These are phyloP conservation scores for Exserohilum turcica DNA, from an alignment of 2,329 filamentous ascomycete species.

Conservation along the genomic window DNA sequence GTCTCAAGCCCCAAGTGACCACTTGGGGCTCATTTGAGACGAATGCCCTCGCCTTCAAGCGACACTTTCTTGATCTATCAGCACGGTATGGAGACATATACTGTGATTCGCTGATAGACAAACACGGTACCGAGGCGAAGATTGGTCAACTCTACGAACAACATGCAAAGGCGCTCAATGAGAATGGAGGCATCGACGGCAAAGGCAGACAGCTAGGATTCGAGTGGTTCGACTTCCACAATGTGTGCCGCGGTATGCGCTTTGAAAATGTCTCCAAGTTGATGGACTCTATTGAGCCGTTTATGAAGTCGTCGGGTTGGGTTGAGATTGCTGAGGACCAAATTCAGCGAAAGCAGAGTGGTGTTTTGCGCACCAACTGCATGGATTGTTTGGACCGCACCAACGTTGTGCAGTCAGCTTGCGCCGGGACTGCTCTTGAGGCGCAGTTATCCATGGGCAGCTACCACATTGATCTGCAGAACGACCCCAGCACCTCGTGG, in stretches of 20 bases:
- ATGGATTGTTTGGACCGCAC: constrained; percentile 98
- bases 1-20: constrained; percentile 83
- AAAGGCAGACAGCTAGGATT: constrained; percentile 64
- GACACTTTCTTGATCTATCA: constrained; percentile 74
- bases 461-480: constrained; percentile 73
- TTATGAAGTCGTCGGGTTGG: constrained; percentile 73
- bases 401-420: constrained; percentile 93
- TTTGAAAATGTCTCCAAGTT: constrained; percentile 92
- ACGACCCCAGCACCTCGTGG: constrained; percentile 82
- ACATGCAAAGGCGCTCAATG: constrained; percentile 69
- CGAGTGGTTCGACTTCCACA: constrained; percentile 98
- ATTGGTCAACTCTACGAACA: constrained; percentile 80
- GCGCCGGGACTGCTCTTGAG: constrained; percentile 82
- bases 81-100: constrained; percentile 77
- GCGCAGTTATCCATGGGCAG: constrained; percentile 76
- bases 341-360: constrained; percentile 62
- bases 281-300: constrained; percentile 69
- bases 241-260: constrained; percentile 91
- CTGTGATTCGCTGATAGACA: constrained; percentile 84
- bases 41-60: constrained; percentile 77
- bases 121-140: constrained; percentile 78
- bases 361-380: constrained; percentile 91
- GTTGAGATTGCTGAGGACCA: constrained; percentile 62
- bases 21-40: constrained; percentile 79
- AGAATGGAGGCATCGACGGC: constrained; percentile 57